A percentile compares a stretch with the other conserved stretches of the same genome.
Evolutionary conservation across 495 filamentous ascomycete genomes (phyloP).

Genomic region (Aspergillus conjunctus): DNA sequence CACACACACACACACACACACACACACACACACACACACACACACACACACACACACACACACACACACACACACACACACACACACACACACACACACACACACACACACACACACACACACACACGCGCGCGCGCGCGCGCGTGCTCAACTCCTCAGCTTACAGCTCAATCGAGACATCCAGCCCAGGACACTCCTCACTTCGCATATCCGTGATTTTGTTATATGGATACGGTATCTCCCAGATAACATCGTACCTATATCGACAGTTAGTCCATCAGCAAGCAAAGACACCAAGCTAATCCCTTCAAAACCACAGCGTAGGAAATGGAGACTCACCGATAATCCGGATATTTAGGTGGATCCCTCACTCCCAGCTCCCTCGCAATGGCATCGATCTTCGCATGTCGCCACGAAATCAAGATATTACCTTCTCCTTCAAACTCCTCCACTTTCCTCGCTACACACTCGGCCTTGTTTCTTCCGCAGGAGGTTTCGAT

Average conservation of each 20-base stretch:
- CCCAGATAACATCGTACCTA: slow-evolving; percentile 55
- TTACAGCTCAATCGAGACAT: slow-evolving; percentile 19
- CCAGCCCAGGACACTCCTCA: slow-evolving; percentile 49
- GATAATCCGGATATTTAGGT: slow-evolving; percentile 31
- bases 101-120: no score
- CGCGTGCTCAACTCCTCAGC: neutral
- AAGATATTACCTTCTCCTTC: slow-evolving; percentile 35
- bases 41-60: no score
- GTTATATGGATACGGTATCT: slow-evolving; percentile 42
- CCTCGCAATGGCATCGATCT: slow-evolving; percentile 27
- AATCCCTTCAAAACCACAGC: neutral
- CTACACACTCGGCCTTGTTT: slow-evolving; percentile 31
- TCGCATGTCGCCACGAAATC: slow-evolving; percentile 37
- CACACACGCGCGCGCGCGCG: no score
- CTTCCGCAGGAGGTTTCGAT: slow-evolving; percentile 46
- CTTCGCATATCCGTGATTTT: slow-evolving; percentile 38
- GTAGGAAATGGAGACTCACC: slow-evolving; percentile 24
- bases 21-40: no score
- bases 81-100: no score
- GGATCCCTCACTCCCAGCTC: slow-evolving; percentile 24
- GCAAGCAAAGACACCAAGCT: neutral
- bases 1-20: no score
- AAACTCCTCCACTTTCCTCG: slow-evolving; percentile 22
- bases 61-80: no score
- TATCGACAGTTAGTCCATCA: neutral